These are phyloP conservation scores for Diaporthe sp. DNA, from an alignment of 2,329 filamentous ascomycete genomes.

Conservation along the genomic window DNA sequence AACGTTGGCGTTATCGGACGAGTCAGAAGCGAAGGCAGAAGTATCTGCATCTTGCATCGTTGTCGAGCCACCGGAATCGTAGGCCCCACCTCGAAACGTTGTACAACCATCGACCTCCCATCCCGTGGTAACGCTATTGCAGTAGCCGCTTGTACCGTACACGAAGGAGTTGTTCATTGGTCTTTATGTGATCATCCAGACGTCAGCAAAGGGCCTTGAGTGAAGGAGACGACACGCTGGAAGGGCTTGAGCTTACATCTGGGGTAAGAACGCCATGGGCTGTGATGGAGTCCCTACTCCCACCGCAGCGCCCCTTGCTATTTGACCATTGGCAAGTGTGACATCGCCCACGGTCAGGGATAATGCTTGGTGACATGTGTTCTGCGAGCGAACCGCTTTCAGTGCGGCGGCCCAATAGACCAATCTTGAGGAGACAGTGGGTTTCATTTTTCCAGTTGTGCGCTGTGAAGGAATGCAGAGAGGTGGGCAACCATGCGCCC, in stretches of 20 bases:
- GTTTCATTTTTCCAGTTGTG: background rate
- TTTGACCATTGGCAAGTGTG: constrained; percentile 2
- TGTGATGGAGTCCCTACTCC: constrained; percentile 1
- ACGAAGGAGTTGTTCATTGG: constrained; percentile 8
- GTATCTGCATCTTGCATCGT: background rate
- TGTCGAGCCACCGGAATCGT: background rate
- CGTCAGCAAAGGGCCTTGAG: background rate
- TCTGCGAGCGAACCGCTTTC: background rate
- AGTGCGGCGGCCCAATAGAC: background rate
- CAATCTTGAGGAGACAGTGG: background rate
- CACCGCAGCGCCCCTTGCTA: background rate
- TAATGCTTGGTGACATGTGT: background rate
- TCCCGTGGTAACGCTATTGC: background rate
- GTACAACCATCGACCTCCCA: constrained; percentile 9
- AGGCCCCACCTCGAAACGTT: background rate
- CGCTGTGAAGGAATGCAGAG: background rate
- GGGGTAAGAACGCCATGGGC: background rate
- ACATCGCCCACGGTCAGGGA: background rate
- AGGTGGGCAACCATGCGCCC: background rate
- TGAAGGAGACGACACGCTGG: background rate
- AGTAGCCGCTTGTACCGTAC: constrained; percentile 11
- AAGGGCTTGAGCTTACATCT: background rate
- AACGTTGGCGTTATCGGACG: background rate
- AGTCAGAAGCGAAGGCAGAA: background rate
- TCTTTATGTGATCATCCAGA: background rate